Percentiles rank a stretch among this genome's conserved stretches.
Conservation (phyloP, 2,329 filamentous ascomycete genomes). For the Colletotrichum endophyticum region DNA sequence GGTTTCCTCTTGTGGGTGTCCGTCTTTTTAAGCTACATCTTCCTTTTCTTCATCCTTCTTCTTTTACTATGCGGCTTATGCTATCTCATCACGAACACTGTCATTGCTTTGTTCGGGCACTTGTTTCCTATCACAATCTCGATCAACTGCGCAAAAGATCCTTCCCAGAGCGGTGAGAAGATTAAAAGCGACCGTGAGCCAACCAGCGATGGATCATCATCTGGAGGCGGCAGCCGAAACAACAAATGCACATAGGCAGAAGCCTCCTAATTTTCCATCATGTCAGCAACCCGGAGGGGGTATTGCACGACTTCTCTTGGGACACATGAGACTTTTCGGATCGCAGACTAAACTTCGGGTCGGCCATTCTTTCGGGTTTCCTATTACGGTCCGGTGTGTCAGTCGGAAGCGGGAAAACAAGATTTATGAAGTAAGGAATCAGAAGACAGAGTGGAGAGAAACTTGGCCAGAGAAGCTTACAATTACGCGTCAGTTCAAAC, state of each 20-base stretch:
- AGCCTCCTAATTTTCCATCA: rapidly evolving
- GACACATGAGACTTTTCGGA: neutral
- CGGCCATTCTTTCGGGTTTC: rapidly evolving
- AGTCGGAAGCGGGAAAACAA: neutral
- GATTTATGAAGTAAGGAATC: neutral
- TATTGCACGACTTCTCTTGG: neutral
- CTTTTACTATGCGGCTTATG: too few relatives aligned
- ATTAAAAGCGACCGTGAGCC: neutral
- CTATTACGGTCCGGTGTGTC: neutral
- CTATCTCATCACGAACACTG: too few relatives aligned
- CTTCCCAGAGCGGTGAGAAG: neutral
- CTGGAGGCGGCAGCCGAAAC: neutral
- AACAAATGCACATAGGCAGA: too few relatives aligned
- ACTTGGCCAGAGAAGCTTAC: rapidly evolving
- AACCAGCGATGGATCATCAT: neutral
- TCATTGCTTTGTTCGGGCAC: neutral
- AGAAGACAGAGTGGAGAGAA: neutral
- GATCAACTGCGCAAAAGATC: neutral
- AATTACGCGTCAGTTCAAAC: neutral
- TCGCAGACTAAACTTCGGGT: neutral
- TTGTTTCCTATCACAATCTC: neutral
- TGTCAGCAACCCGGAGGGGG: too few relatives aligned
- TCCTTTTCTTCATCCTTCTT: neutral
- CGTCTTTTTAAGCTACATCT: neutral
- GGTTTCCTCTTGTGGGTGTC: neutral